phyloP scores from a whole-genome alignment of 192 early-diverging fungal species.

The Backusella mclennaniae region DNA sequence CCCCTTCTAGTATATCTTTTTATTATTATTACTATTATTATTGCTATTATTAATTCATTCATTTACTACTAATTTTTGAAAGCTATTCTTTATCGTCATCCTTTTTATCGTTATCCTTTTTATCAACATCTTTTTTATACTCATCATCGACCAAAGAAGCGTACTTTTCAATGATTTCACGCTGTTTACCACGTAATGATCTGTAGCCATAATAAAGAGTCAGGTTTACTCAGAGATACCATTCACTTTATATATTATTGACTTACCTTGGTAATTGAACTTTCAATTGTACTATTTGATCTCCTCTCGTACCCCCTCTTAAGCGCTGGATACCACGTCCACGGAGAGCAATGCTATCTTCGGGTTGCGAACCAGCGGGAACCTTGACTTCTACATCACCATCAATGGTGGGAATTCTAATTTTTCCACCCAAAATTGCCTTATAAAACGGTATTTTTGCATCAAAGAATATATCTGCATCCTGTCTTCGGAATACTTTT shows the following conservation, averaged over 20 bases:
- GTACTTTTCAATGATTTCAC: slow-evolving; percentile 60
- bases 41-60: too few species aligned
- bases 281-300: slow-evolving; percentile 88
- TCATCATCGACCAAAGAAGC: slow-evolving; percentile 37
- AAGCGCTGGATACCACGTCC: slow-evolving; percentile 72
- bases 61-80: neutral
- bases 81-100: neutral
- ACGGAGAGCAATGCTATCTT: slow-evolving; percentile 75
- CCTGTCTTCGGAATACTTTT: slow-evolving; percentile 82
- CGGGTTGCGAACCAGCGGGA: slow-evolving; percentile 83
- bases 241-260: neutral
- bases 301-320: slow-evolving; percentile 63
- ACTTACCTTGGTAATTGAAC: slow-evolving; percentile 71
- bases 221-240: neutral
- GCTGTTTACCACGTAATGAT: slow-evolving; percentile 45
- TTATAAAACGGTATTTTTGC: slow-evolving; percentile 78
- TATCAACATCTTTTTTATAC: slow-evolving; percentile 10
- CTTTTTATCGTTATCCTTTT: neutral
- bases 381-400: slow-evolving; percentile 93
- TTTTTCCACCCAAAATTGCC: slow-evolving; percentile 84
- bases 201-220: slow-evolving; percentile 11
- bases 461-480: slow-evolving; percentile 73
- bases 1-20: neutral
- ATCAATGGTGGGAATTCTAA: slow-evolving; percentile 92
- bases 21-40: too few species aligned